A percentile compares a stretch with the other conserved stretches of the same genome.
Conservation (phyloP, 148 eudicot species). For the Limonium bicolor region DNA sequence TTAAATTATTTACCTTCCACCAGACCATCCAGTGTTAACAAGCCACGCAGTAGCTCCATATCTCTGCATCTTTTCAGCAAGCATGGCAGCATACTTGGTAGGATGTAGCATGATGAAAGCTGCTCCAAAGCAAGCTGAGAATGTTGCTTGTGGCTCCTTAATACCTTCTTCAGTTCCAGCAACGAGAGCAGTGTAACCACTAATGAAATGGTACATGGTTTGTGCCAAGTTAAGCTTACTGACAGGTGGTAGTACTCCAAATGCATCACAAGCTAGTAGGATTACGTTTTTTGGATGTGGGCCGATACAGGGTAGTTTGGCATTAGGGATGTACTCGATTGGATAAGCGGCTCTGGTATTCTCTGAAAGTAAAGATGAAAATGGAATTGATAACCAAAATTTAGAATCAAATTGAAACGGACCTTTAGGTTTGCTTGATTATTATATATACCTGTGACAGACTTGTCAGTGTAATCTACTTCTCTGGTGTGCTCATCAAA, state of each 20-base stretch:
- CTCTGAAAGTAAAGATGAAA: slow-evolving; percentile 19
- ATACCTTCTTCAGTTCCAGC: slow-evolving; percentile 73
- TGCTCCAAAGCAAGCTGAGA: slow-evolving; percentile 83
- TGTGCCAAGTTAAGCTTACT: slow-evolving; percentile 75
- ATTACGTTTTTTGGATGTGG: slow-evolving; percentile 73
- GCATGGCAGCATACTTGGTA: slow-evolving; percentile 69
- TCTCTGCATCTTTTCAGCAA: slow-evolving; percentile 68
- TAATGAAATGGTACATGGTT: slow-evolving; percentile 94
- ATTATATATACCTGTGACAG: slow-evolving; percentile 54
- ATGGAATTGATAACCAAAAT: neutral
- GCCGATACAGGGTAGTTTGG: slow-evolving; percentile 75
- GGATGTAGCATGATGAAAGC: slow-evolving; percentile 84
- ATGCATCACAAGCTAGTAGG: slow-evolving; percentile 71
- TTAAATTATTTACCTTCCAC: slow-evolving; percentile 85
- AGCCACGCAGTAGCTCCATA: slow-evolving; percentile 77
- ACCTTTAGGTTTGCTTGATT: neutral
- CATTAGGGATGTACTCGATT: slow-evolving; percentile 81
- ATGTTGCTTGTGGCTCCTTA: slow-evolving; percentile 66
- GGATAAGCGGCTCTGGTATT: slow-evolving; percentile 89
- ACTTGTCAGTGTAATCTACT: slow-evolving; percentile 73
- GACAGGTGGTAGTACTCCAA: slow-evolving; percentile 88
- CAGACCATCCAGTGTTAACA: slow-evolving; percentile 80
- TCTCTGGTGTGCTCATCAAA: slow-evolving; percentile 85
- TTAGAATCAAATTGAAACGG: neutral
- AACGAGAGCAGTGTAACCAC: slow-evolving; percentile 88